These are phyloP conservation scores for Cercophora newfieldiana DNA, from an alignment of 495 filamentous ascomycete genomes.

Conservation along the genomic window DNA sequence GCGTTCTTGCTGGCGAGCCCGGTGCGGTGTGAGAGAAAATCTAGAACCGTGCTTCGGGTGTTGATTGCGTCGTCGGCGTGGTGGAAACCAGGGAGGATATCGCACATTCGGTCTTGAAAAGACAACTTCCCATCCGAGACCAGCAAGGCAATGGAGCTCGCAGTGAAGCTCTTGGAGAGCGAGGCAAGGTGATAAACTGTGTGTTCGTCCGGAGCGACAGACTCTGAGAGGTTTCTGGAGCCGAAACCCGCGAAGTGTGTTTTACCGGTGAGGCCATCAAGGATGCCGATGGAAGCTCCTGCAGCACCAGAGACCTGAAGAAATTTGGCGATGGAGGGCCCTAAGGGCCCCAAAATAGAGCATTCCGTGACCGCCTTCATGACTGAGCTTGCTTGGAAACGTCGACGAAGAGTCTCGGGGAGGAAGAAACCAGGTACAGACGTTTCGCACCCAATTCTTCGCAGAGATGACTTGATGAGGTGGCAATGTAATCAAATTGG, in stretches of 20 bases:
- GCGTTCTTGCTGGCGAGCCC: slow-evolving; percentile 15
- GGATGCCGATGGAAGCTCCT: slow-evolving; percentile 14
- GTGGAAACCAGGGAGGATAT: slow-evolving; percentile 14
- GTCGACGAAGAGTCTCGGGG: background rate
- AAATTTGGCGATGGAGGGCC: slow-evolving; percentile 3
- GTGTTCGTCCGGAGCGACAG: slow-evolving; percentile 22
- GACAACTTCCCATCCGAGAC: slow-evolving; percentile 34
- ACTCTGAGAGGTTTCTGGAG: background rate
- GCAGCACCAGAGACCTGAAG: slow-evolving; percentile 6
- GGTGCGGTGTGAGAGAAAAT: slow-evolving; percentile 17
- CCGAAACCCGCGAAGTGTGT: slow-evolving; percentile 15
- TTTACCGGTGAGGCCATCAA: background rate
- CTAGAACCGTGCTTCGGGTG: slow-evolving; percentile 4
- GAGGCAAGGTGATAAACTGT: slow-evolving; percentile 40
- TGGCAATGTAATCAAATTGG: too few species aligned
- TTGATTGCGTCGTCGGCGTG: slow-evolving; percentile 8
- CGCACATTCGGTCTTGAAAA: slow-evolving; percentile 24
- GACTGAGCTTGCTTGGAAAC: background rate
- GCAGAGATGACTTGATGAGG: too few species aligned
- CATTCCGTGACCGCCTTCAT: background rate
- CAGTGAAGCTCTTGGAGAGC: slow-evolving; percentile 38
- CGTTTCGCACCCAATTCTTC: too few species aligned
- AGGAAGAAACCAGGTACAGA: too few species aligned
- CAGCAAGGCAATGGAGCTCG: slow-evolving; percentile 32
- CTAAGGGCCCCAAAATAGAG: background rate